Evolutionary conservation across 345 rosid species (phyloP), one percentile per base, ranked within the genome.

Genomic region (Reutealis trisperma): DNA sequence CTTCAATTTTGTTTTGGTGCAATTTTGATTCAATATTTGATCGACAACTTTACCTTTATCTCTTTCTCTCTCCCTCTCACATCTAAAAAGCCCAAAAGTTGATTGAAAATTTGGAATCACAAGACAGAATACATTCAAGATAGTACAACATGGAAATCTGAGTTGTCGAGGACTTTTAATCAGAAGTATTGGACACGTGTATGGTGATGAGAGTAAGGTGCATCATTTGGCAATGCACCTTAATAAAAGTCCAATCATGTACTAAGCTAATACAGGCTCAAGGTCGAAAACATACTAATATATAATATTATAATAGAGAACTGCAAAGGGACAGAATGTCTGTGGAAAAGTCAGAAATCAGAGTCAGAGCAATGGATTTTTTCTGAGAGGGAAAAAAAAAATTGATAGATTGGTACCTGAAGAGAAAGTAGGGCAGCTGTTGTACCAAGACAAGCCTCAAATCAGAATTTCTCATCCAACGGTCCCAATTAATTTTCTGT

Each of bases 291-390:
- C 1, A 19, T 61, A 47, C 21, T 18, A 9, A 37, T 8, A 19
- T 45, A 47, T 15, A 8, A 15, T 8, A 62, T 45, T 44, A 32
- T 21, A 54, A 18, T 22, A 41, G 5, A 64, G 34, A 72, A 75
- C 82, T 75, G 67, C 76, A 71, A 2, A 73, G 79, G 66, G 86
- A 76, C 84, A 85, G 79, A 83, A 83, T 81, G 84, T 76, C 76
- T 81, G 83, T 63, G 74, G 77, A 73, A 63, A 78, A 75, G 81
- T 76, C 79, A 73, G 78, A 58, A 27, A 21, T 25, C 58, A 73
- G 71, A 62, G 81, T 59, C 60, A 69, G 51, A 51, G 49, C 24
- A 24, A 63, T 25, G 19, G 37, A 63, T 70, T 70, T 52, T 34
- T 25, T 42, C 22, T 59, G 13, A 14, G 59, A 59, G 9, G 3